phyloP scores from a whole-genome alignment of 129 eudicot species.

The Centaurea solstitialis region DNA sequence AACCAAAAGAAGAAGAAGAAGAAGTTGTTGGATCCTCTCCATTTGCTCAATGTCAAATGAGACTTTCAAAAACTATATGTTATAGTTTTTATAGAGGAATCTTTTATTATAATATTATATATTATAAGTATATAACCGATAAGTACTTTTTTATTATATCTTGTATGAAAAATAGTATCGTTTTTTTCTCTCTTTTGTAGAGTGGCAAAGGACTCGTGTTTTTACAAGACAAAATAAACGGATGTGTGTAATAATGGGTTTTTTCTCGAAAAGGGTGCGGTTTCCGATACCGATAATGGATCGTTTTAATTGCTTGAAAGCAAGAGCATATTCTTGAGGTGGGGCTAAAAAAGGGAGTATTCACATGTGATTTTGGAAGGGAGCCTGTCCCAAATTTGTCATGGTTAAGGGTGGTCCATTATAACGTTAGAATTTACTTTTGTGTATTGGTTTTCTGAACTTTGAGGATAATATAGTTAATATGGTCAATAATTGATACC shows the following conservation, averaged over 20 bases:
- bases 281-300: not conserved
- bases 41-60: conserved; percentile 32
- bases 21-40: conserved; percentile 20
- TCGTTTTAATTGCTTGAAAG: not conserved
- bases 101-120: not conserved
- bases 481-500: not conserved
- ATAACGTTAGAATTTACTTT: conserved; percentile 9
- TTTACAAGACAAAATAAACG: not conserved
- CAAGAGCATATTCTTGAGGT: conserved; percentile 6
- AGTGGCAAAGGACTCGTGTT: not conserved
- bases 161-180: not conserved
- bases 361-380: conserved; percentile 39
- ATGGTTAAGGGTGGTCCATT: conserved; percentile 34
- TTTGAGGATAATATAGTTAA: conserved; percentile 20
- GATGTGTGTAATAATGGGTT: not conserved
- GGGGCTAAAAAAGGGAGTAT: conserved; percentile 25
- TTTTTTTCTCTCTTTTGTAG: conserved; percentile 9
- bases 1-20: conserved; percentile 20
- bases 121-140: not conserved
- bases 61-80: not conserved
- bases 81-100: conserved; percentile 22
- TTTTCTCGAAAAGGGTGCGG: not conserved
- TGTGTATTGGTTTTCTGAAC: conserved; percentile 30
- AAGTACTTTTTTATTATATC: not conserved
- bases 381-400: conserved; percentile 31